Evolutionary conservation across 2,329 filamentous ascomycete genomes (phyloP).

Genomic region (Fusarium praegraminearum): DNA sequence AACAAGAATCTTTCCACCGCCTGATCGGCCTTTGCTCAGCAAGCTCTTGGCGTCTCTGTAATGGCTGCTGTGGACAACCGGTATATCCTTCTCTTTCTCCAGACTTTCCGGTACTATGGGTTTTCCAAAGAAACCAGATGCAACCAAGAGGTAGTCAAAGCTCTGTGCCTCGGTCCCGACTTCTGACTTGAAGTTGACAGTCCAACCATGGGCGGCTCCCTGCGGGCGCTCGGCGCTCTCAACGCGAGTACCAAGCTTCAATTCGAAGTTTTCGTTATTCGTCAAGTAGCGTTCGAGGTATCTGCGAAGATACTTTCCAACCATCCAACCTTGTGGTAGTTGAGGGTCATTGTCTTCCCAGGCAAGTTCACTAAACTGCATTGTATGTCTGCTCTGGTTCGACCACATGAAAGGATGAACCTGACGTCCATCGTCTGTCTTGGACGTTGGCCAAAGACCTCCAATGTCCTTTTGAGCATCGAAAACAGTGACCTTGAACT

Average conservation of each 20-base stretch:
- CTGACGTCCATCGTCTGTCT: conserved; percentile 61
- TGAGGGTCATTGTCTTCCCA: conserved; percentile 73
- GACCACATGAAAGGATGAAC: conserved; percentile 76
- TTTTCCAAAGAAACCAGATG: conserved; percentile 81
- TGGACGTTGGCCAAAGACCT: conserved; percentile 78
- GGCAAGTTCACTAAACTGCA: conserved; percentile 77
- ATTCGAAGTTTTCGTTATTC: conserved; percentile 53
- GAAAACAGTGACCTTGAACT: conserved; percentile 77
- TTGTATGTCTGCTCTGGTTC: conserved; percentile 83
- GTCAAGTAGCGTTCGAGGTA: conserved; percentile 72
- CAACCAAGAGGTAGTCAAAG: conserved; percentile 79
- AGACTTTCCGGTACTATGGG: conserved; percentile 63
- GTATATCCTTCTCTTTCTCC: conserved; percentile 54
- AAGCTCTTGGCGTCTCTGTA: conserved; percentile 68
- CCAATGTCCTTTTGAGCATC: conserved; percentile 75
- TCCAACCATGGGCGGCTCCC: conserved; percentile 57
- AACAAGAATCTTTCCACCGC: conserved; percentile 73
- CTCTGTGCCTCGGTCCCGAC: conserved; percentile 57
- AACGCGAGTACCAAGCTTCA: conserved; percentile 65
- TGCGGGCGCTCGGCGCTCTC: conserved; percentile 54
- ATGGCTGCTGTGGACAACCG: conserved; percentile 75
- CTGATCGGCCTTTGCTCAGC: conserved; percentile 54
- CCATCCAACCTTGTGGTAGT: conserved; percentile 81
- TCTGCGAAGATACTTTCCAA: conserved; percentile 76
- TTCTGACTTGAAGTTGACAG: conserved; percentile 53